Base-by-base conservation (phyloP, 176 grass and related monocot genomes). In the Poa pratensis region DNA sequence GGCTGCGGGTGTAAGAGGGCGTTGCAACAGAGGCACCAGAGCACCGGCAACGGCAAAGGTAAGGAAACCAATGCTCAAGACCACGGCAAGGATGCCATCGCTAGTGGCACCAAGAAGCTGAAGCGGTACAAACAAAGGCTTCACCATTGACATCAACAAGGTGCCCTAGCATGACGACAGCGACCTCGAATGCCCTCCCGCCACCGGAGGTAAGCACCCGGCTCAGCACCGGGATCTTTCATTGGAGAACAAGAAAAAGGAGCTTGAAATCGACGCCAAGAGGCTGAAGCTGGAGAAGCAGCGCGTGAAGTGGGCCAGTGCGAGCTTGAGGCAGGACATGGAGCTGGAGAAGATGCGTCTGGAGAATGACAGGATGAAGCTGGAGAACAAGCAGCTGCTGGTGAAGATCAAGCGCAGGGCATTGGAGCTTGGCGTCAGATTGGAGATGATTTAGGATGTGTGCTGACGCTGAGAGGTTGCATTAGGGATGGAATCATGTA, bases 61-160 rank as follows among this genome's bases (percentile, higher is more conserved):
- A 73, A 67, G 59, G 22, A 43, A n/a, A 5, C 16, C 9, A 11
- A 18, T 1, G 23, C 50, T 12, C 13, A 59, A 72, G 67, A 46
- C 6, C 9, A 60, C 10, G 37, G 4, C 6, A 55, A 8, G 9
- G 50, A 17, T 18, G 15, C 14, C 17, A 30, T 2, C 1, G 6
- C 18, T n/a, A 27, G 20, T 24, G 49, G 9, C 14, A 23, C 20
- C 19, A 69, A 58, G n/a, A 42, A 82, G 35, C 22, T 43, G 51
- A 82, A 57, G 23, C 50, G 10, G 8, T 10, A 14, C 9, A 69
- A 43, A 14, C 9, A 69, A 43, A 19, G 49, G 66, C 11, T 16
- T 82, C 9, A 5, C 32, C 30, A 27, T 71, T 50, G 66, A 82
- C n/a, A 40, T 82, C 67, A 71, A 82, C 51, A 59, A 58, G 66